phyloP scores from a whole-genome alignment of 768 basidiomycete genomes.

The Melanogaster broomeanus region DNA sequence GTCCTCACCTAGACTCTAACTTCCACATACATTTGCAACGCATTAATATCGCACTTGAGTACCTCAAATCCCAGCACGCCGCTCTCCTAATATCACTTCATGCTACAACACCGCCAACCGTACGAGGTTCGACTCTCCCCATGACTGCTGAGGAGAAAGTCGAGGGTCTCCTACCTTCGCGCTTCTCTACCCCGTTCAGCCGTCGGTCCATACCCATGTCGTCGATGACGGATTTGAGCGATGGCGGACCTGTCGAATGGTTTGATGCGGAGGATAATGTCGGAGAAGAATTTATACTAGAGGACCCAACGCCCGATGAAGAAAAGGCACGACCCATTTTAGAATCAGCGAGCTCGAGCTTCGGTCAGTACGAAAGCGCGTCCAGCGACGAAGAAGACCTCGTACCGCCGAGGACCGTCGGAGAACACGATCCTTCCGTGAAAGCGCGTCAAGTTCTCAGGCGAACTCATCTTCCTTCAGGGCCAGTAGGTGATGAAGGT shows the following conservation, averaged over 20 bases:
- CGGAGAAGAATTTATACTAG: slow-evolving; percentile 63
- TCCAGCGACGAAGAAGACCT: slow-evolving; percentile 53
- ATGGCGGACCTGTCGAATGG: slow-evolving; percentile 61
- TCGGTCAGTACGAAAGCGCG: slow-evolving; percentile 37
- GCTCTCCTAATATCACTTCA: slow-evolving; percentile 48
- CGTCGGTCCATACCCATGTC: slow-evolving; percentile 46
- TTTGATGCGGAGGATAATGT: slow-evolving; percentile 65
- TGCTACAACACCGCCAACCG: slow-evolving; percentile 18
- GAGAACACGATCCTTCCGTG: slow-evolving; percentile 6
- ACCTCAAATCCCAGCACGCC: slow-evolving; percentile 61
- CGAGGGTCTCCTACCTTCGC: slow-evolving; percentile 24
- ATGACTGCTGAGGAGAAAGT: slow-evolving; percentile 52
- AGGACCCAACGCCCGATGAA: slow-evolving; percentile 42
- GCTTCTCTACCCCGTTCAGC: slow-evolving; percentile 29
- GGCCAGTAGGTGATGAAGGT: slow-evolving; percentile 70
- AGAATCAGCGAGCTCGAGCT: slow-evolving; percentile 43
- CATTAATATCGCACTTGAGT: slow-evolving; percentile 47
- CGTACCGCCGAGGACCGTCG: background rate
- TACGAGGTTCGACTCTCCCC: slow-evolving; percentile 39
- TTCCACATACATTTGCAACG: slow-evolving; percentile 38
- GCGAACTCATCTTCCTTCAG: slow-evolving; percentile 60
- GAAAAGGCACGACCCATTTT: slow-evolving; percentile 40
- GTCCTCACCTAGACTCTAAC: slow-evolving; percentile 17
- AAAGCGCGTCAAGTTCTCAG: slow-evolving; percentile 38
- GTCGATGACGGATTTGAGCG: slow-evolving; percentile 49